Percentiles rank a stretch among this genome's conserved stretches.
Conservation (phyloP, 768 basidiomycete species). For the Leucosporidium yakuticum region DNA sequence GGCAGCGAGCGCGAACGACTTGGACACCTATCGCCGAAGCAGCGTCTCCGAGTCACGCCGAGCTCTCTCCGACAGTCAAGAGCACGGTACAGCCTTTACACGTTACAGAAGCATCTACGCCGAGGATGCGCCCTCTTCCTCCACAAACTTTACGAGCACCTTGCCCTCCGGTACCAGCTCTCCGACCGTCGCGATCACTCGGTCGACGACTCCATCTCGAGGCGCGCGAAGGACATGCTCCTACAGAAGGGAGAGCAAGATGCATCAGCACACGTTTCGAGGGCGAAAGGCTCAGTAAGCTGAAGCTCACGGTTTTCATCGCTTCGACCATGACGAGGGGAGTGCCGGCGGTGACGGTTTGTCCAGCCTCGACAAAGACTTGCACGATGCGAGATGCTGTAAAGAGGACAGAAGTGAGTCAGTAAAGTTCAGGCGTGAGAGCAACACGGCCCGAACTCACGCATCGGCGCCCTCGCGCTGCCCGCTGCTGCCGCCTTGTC, state of each 20-base stretch:
- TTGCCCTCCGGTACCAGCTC: slow-evolving; percentile 87
- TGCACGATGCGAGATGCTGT: slow-evolving; percentile 62
- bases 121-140: background rate
- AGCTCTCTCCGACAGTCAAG: too few species aligned
- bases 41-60: too few species aligned
- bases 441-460: background rate
- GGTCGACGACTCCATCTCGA: slow-evolving; percentile 60
- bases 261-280: background rate
- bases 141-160: slow-evolving; percentile 57
- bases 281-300: background rate
- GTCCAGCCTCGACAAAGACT: slow-evolving; percentile 69
- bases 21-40: too few species aligned
- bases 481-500: slow-evolving; percentile 4
- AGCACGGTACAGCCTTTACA: background rate
- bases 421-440: background rate
- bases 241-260: background rate
- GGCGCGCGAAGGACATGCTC: slow-evolving; percentile 78
- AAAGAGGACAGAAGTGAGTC: background rate
- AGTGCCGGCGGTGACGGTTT: slow-evolving; percentile 72
- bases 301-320: slow-evolving; percentile 67
- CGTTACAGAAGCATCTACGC: too few species aligned
- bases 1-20: too few species aligned
- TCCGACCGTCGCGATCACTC: slow-evolving; percentile 70
- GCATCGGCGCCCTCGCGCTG: slow-evolving; percentile 73
- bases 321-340: slow-evolving; percentile 80